These are phyloP conservation scores for Hypsizygus marmoreus DNA, from an alignment of 768 basidiomycete genomes.

Conservation along the genomic window DNA sequence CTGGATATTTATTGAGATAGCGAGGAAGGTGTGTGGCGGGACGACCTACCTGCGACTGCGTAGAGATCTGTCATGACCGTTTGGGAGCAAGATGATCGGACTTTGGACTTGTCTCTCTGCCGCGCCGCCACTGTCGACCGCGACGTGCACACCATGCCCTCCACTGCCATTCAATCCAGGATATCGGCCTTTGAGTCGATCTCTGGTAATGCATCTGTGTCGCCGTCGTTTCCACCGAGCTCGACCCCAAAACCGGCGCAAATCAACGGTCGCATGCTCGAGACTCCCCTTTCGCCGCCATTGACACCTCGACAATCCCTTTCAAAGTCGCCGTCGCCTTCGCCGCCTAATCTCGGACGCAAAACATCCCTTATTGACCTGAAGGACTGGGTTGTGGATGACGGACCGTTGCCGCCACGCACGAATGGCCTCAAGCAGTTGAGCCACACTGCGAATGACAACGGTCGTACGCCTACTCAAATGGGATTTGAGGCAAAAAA, in stretches of 20 bases:
- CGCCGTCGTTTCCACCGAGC: conserved; percentile 18
- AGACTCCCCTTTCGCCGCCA: conserved; percentile 49
- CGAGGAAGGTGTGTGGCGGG: not conserved
- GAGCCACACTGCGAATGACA: conserved; percentile 6
- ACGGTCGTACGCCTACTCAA: conserved; percentile 28
- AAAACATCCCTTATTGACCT: conserved; percentile 71
- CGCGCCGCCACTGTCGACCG: not conserved
- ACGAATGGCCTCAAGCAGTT: conserved; percentile 20
- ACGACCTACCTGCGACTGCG: conserved; percentile 66
- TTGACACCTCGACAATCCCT: conserved; percentile 43
- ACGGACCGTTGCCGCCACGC: conserved; percentile 41
- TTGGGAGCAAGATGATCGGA: conserved; percentile 5
- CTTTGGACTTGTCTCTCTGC: conserved; percentile 8
- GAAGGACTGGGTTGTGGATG: conserved; percentile 73
- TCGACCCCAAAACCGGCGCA: conserved; percentile 15
- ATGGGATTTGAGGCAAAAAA: conserved; percentile 19
- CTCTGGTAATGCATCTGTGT: conserved; percentile 26
- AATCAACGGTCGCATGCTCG: conserved; percentile 37
- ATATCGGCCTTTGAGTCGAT: conserved; percentile 69
- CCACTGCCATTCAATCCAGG: conserved; percentile 53
- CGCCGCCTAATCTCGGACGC: conserved; percentile 48
- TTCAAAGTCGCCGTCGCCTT: conserved; percentile 48
- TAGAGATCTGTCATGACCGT: conserved; percentile 54
- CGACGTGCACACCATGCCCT: conserved; percentile 34
- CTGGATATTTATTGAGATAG: conserved; percentile 35